These are phyloP conservation scores for Kwoniella dejecticola DNA, from an alignment of 768 basidiomycete species.

Conservation along the genomic window DNA sequence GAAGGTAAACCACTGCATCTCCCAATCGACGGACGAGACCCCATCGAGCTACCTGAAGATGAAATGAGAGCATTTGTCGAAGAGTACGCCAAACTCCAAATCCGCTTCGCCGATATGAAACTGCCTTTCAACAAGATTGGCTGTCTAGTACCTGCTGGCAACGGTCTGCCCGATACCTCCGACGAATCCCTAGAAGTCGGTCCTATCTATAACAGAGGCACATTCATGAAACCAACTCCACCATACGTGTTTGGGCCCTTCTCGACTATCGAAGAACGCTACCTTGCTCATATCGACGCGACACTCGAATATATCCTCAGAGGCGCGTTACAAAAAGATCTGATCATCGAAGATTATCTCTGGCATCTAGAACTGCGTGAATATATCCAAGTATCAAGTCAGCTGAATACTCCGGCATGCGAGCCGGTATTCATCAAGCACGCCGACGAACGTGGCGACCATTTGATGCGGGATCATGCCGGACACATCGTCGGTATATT, in stretches of 20 bases:
- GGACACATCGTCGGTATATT: conserved; percentile 39
- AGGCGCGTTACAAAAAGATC: neutral
- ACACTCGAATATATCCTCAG: neutral
- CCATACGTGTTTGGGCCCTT: conserved; percentile 25
- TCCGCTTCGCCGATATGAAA: neutral
- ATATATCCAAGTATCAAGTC: neutral
- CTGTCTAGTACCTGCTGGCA: neutral
- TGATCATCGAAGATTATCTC: neutral
- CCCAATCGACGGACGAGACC: too few relatives aligned
- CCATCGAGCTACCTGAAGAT: neutral
- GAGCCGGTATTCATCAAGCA: conserved; percentile 28
- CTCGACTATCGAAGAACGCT: conserved; percentile 12
- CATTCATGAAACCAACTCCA: neutral
- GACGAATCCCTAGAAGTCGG: neutral
- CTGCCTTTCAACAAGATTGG: conserved; percentile 3
- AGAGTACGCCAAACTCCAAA: neutral
- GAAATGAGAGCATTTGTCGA: conserved; percentile 1
- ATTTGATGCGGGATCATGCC: conserved; percentile 40
- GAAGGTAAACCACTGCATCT: neutral
- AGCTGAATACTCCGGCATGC: neutral
- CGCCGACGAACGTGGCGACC: conserved; percentile 39
- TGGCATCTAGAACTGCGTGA: conserved; percentile 6
- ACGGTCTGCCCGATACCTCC: neutral
- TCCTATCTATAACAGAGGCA: neutral
- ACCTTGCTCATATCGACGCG: conserved; percentile 9